Percentiles rank a stretch among this genome's conserved stretches.
These are phyloP conservation scores for Hygrophila difformis DNA, from an alignment of 257 asterid species.

Conservation along the genomic window DNA sequence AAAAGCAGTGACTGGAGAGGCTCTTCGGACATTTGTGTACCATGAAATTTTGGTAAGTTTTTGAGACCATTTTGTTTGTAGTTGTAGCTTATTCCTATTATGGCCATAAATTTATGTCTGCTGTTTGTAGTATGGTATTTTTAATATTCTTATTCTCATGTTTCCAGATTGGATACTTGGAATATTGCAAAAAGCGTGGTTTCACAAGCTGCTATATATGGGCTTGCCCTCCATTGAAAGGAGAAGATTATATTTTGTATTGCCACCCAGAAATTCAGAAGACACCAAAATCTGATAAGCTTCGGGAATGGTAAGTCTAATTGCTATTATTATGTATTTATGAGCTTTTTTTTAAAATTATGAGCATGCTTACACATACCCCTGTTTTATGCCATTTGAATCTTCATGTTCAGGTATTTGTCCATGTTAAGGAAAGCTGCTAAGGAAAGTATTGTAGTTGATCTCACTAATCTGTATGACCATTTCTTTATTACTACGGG, in stretches of 20 bases:
- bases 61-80: not conserved
- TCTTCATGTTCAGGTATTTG: constrained; percentile 67
- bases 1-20: constrained; percentile 87
- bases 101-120: no score
- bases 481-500: constrained; percentile 78
- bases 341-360: constrained; percentile 1
- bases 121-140: no score
- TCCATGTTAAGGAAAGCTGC: constrained; percentile 84
- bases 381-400: constrained; percentile 14
- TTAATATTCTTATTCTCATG: constrained; percentile 10
- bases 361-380: constrained; percentile 4
- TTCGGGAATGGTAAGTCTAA: constrained; percentile 77
- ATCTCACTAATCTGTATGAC: constrained; percentile 78
- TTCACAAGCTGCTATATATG: constrained; percentile 96
- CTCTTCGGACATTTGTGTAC: constrained; percentile 95
- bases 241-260: constrained; percentile 96
- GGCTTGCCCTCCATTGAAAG: constrained; percentile 99
- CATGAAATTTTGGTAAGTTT: constrained; percentile 90
- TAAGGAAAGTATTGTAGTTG: constrained; percentile 78
- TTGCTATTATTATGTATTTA: constrained; percentile 9
- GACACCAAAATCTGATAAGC: constrained; percentile 97
- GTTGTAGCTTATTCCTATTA: no score
- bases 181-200: constrained; percentile 92
- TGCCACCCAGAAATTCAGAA: constrained; percentile 99
- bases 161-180: constrained; percentile 89